Evolutionary conservation across 257 asterid species (phyloP).

Genomic region (Gentiana macrophylla): DNA sequence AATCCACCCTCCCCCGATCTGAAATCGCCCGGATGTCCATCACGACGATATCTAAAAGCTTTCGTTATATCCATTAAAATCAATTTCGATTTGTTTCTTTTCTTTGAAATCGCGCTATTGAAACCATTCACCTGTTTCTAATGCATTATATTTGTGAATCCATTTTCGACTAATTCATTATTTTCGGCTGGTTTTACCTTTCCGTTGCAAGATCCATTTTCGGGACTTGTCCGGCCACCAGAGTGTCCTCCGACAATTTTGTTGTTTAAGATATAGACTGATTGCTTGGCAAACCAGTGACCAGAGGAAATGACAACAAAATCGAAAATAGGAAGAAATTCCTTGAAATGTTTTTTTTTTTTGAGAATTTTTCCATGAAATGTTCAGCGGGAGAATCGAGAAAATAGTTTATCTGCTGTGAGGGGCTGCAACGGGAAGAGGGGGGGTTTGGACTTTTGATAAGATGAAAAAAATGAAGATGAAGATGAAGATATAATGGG

Average conservation of each 20-base stretch:
- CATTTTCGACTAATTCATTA: slow-evolving; percentile 52
- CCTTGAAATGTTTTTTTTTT: slow-evolving; percentile 48
- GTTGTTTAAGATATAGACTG: slow-evolving; percentile 68
- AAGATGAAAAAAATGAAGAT: too few relatives aligned
- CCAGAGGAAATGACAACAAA: slow-evolving; percentile 88
- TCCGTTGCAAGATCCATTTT: slow-evolving; percentile 79
- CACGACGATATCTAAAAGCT: slow-evolving; percentile 65
- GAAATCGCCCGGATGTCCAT: slow-evolving; percentile 97
- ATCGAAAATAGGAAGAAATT: slow-evolving; percentile 43
- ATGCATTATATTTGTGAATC: slow-evolving; percentile 70
- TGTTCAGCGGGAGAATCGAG: slow-evolving; percentile 81
- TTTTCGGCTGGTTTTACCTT: slow-evolving; percentile 50
- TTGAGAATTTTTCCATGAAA: too few relatives aligned
- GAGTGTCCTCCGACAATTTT: slow-evolving; percentile 85
- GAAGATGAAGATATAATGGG: too few relatives aligned
- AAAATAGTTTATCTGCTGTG: background rate
- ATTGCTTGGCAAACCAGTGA: slow-evolving; percentile 95
- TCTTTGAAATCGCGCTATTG: slow-evolving; percentile 42
- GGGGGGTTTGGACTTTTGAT: too few relatives aligned
- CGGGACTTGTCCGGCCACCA: slow-evolving; percentile 80
- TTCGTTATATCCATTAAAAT: slow-evolving; percentile 72
- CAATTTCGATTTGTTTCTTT: slow-evolving; percentile 51
- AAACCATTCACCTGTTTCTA: slow-evolving; percentile 70
- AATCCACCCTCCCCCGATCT: slow-evolving; percentile 8
- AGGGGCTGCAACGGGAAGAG: slow-evolving; percentile 31